These are phyloP conservation scores for Eucalyptus albens DNA, from an alignment of 345 rosid species.

Conservation along the genomic window DNA sequence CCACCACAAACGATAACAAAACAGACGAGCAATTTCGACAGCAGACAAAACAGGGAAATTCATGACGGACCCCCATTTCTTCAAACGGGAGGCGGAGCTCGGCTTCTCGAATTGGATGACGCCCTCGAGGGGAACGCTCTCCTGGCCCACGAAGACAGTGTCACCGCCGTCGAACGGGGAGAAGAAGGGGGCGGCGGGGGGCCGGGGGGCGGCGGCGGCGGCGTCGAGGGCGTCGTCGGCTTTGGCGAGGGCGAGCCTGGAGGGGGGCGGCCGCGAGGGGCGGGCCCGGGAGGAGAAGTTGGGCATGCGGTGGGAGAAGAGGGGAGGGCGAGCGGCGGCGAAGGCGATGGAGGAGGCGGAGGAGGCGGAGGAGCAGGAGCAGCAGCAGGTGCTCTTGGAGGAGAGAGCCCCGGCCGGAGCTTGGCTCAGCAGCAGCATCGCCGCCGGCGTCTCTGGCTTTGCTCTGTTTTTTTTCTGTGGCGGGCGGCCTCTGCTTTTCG, in stretches of 20 bases:
- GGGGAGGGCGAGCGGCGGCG: slow-evolving; percentile 13
- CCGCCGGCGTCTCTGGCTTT: background rate
- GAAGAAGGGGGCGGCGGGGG: background rate
- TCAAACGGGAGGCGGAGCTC: slow-evolving; percentile 23
- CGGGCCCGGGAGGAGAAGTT: background rate
- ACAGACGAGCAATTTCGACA: background rate
- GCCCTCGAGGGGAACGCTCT: slow-evolving; percentile 72
- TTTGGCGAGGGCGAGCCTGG: slow-evolving; percentile 36
- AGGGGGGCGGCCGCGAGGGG: background rate
- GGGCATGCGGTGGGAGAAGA: slow-evolving; percentile 8
- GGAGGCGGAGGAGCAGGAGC: background rate
- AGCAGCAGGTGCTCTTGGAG: slow-evolving; percentile 1
- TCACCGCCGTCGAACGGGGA: slow-evolving; percentile 8
- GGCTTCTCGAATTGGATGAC: slow-evolving; percentile 89
- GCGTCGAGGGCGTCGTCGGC: slow-evolving; percentile 43
- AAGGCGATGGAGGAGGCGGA: slow-evolving; percentile 8
- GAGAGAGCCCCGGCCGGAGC: slow-evolving; percentile 42
- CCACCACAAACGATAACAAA: background rate
- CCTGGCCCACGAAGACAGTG: slow-evolving; percentile 50
- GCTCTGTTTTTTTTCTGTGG: background rate
- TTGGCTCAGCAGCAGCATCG: slow-evolving; percentile 42
- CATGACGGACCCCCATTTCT: slow-evolving; percentile 60
- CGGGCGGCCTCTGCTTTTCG: background rate
- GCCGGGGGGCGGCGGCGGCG: slow-evolving; percentile 16
- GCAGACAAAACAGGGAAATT: background rate